These are phyloP conservation scores for Lactifluus subvellereus DNA, from an alignment of 768 basidiomycete genomes.

Conservation along the genomic window DNA sequence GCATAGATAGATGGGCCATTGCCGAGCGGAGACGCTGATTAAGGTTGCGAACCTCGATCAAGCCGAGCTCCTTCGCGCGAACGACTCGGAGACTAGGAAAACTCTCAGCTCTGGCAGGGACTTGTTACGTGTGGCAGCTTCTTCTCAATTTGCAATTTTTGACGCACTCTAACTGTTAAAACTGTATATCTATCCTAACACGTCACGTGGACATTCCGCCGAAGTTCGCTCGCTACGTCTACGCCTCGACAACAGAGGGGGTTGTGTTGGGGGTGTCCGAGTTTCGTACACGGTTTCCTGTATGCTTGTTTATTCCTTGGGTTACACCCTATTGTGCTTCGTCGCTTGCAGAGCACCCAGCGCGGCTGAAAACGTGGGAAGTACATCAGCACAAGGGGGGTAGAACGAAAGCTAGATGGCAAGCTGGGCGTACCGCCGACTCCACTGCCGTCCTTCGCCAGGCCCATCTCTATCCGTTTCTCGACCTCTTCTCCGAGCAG, in stretches of 20 bases:
- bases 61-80: too few species aligned
- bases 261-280: neutral
- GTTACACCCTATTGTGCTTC: constrained; percentile 39
- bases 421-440: constrained; percentile 73
- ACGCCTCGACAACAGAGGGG: neutral
- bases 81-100: too few species aligned
- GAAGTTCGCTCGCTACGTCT: too few species aligned
- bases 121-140: too few species aligned
- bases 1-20: too few species aligned
- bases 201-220: too few species aligned
- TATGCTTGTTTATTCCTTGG: neutral
- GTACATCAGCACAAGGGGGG: constrained; percentile 14
- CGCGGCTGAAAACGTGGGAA: constrained; percentile 50
- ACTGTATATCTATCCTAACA: too few species aligned
- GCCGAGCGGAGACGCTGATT: too few species aligned
- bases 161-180: too few species aligned
- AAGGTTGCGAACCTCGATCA: too few species aligned
- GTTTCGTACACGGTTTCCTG: neutral
- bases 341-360: constrained; percentile 80
- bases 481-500: constrained; percentile 81
- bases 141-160: too few species aligned
- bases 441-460: constrained; percentile 97
- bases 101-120: too few species aligned
- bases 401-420: neutral
- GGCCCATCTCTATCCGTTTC: constrained; percentile 72